phyloP scores from a whole-genome alignment of 768 basidiomycete genomes.

The Mycena rosella region DNA sequence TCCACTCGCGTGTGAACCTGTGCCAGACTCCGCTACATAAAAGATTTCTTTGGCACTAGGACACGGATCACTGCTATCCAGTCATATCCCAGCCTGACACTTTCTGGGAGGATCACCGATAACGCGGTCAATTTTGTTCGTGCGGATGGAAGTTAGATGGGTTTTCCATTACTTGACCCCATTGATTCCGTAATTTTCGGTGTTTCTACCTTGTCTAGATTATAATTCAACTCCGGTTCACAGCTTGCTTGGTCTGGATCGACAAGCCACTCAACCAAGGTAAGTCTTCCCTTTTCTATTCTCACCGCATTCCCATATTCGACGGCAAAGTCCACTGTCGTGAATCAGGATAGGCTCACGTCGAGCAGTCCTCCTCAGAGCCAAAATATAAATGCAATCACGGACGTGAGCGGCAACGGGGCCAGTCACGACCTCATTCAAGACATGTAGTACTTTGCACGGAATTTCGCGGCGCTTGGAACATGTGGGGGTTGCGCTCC shows the following conservation, averaged over 20 bases:
- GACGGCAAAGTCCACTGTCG: constrained; percentile 18
- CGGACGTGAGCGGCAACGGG: background rate
- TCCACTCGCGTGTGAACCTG: no score
- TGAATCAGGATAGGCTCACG: constrained; percentile 8
- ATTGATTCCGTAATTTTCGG: background rate
- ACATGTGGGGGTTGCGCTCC: background rate
- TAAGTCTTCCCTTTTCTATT: background rate
- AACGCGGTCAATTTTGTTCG: constrained; percentile 5
- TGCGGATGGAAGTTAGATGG: background rate
- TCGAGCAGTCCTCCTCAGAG: background rate
- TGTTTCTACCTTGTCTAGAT: background rate
- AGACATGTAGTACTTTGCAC: constrained; percentile 13
- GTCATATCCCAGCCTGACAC: no score
- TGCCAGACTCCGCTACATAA: no score
- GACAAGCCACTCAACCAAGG: constrained; percentile 26
- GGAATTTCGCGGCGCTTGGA: constrained; percentile 20
- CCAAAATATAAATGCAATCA: background rate
- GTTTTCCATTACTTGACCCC: background rate
- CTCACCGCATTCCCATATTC: background rate
- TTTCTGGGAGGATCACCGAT: background rate
- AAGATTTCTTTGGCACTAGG: no score
- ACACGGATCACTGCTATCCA: no score
- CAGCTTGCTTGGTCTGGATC: constrained; percentile 22
- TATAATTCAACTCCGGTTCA: background rate
- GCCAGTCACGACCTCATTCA: background rate